phyloP scores from a whole-genome alignment of 2,329 filamentous ascomycete genomes.

The Ceratocystis eucalypticola region DNA sequence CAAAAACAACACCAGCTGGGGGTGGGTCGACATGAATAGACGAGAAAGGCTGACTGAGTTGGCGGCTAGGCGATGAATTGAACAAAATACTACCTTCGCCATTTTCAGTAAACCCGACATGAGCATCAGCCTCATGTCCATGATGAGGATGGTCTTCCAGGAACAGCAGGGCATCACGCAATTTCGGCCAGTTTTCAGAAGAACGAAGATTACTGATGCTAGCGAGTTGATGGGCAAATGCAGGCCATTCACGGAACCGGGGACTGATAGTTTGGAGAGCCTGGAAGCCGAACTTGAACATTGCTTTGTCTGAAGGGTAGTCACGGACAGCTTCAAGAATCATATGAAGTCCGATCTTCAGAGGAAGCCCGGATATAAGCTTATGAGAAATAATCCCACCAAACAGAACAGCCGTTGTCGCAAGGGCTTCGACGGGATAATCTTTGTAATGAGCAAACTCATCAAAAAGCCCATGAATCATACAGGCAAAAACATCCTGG shows the following conservation, averaged over 20 bases:
- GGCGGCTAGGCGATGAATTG: conserved; percentile 39
- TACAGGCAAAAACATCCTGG: conserved; percentile 93
- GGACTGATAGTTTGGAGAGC: conserved; percentile 78
- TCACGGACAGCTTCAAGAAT: conserved; percentile 92
- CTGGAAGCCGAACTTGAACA: conserved; percentile 97
- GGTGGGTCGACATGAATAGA: conserved; percentile 65
- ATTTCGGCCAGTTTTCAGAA: conserved; percentile 67
- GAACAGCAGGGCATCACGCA: conserved; percentile 11
- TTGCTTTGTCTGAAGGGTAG: conserved; percentile 66
- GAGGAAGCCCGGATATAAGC: conserved; percentile 74
- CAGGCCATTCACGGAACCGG: conserved; percentile 85
- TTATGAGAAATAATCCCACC: conserved; percentile 92
- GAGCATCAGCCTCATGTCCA: background rate
- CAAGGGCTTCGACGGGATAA: conserved; percentile 89
- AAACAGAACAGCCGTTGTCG: conserved; percentile 90
- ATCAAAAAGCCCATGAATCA: conserved; percentile 96
- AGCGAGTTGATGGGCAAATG: conserved; percentile 74
- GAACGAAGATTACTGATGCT: conserved; percentile 70
- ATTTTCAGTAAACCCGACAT: background rate
- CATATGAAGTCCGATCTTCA: conserved; percentile 92
- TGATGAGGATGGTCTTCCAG: conserved; percentile 10
- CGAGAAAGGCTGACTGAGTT: conserved; percentile 53
- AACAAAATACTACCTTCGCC: conserved; percentile 11
- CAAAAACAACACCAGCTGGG: conserved; percentile 48
- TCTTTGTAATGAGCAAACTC: conserved; percentile 92